These are phyloP conservation scores for Cercospora brassicicola DNA, from an alignment of 2,329 filamentous ascomycete species.

Conservation along the genomic window DNA sequence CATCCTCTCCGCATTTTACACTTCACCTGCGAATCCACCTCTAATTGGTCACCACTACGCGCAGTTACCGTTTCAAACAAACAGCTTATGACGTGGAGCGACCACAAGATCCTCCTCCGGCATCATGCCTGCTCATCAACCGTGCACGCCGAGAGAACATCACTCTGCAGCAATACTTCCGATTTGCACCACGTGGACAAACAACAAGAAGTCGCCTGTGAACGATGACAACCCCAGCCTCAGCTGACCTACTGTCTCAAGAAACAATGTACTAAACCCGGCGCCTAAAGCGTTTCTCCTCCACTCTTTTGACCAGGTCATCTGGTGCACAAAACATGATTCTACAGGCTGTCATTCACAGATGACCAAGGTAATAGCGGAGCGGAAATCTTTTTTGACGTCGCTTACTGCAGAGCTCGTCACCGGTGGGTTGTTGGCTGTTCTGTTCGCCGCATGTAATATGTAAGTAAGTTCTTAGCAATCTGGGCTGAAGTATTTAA, in stretches of 20 bases:
- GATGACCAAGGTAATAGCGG: neutral
- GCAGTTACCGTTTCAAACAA: neutral
- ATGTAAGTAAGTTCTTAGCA: neutral
- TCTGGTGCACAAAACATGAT: neutral
- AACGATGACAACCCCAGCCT: neutral
- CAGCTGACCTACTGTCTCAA: neutral
- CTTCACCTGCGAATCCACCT: neutral
- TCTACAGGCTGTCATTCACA: neutral
- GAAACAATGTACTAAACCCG: neutral
- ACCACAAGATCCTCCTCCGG: neutral
- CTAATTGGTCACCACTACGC: neutral
- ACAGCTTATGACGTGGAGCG: slow-evolving; percentile 2
- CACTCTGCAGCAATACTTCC: slow-evolving; percentile 4
- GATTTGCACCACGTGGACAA: slow-evolving; percentile 6
- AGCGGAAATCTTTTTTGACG: neutral
- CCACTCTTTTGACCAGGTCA: neutral
- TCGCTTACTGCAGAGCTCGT: neutral
- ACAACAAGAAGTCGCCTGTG: neutral
- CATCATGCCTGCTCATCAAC: neutral
- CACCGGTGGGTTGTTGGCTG: neutral
- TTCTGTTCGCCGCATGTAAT: neutral
- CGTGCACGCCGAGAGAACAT: neutral
- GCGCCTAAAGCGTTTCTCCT: neutral
- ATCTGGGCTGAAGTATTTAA: neutral
- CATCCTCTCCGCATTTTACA: neutral